phyloP scores from a whole-genome alignment of 495 filamentous ascomycete genomes.

The Penicillium ochrochloron region DNA sequence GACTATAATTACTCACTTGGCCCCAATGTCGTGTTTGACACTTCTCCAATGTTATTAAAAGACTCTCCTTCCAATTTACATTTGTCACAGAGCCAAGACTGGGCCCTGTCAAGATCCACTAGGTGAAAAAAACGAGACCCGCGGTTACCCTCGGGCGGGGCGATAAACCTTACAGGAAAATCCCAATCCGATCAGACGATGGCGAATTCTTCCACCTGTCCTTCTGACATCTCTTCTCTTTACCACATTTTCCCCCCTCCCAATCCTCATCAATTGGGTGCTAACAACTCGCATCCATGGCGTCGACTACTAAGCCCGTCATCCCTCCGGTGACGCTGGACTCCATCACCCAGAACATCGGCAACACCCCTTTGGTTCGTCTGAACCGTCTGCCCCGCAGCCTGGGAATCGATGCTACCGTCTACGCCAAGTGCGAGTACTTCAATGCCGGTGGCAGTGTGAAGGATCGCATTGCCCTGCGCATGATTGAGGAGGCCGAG shows the following conservation, averaged over 20 bases:
- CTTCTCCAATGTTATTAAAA: neutral
- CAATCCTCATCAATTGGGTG: neutral
- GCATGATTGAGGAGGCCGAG: slow-evolving; percentile 98
- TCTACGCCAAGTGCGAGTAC: slow-evolving; percentile 94
- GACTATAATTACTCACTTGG: too few species aligned
- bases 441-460: slow-evolving; percentile 98
- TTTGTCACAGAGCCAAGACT: neutral
- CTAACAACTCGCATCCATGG: slow-evolving; percentile 21
- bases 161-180: slow-evolving; percentile 15
- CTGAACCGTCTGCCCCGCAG: slow-evolving; percentile 91
- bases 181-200: slow-evolving; percentile 17
- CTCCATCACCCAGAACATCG: slow-evolving; percentile 73
- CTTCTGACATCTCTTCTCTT: neutral
- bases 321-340: slow-evolving; percentile 63
- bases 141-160: slow-evolving; percentile 32
- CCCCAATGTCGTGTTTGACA: too few species aligned
- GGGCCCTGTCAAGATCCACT: slow-evolving; percentile 1
- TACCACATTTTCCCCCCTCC: neutral
- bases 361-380: slow-evolving; percentile 91
- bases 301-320: slow-evolving; percentile 41
- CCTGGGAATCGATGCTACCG: slow-evolving; percentile 82
- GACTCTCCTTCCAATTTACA: neutral
- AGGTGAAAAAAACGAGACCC: neutral
- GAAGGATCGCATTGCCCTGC: slow-evolving; percentile 94
- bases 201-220: slow-evolving; percentile 21